Percentiles rank a stretch among this genome's conserved stretches.
phyloP scores from a whole-genome alignment of 1,139 yeast genomes.

The Meyerozyma sp. region DNA sequence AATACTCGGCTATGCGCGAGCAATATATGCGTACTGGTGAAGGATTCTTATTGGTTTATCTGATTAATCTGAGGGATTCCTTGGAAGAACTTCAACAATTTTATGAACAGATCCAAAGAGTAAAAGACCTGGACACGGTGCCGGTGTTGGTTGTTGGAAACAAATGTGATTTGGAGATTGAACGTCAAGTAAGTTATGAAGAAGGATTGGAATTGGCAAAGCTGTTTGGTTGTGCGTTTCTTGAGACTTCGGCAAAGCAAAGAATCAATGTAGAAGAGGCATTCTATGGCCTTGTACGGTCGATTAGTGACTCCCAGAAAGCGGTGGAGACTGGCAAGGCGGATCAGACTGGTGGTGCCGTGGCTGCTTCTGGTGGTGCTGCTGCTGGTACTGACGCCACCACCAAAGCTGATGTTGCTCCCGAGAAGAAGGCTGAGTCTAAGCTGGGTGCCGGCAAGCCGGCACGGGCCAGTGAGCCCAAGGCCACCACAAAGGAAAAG shows the following conservation, averaged over 20 bases:
- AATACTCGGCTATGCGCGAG: slow-evolving; percentile 93
- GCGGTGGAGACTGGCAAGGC: slow-evolving; percentile 8
- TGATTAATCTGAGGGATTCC: slow-evolving; percentile 75
- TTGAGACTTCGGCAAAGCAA: slow-evolving; percentile 92
- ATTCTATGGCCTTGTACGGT: slow-evolving; percentile 69
- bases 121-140: slow-evolving; percentile 71
- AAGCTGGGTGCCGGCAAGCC: slow-evolving; percentile 4
- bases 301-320: slow-evolving; percentile 42
- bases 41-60: slow-evolving; percentile 80
- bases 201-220: slow-evolving; percentile 79
- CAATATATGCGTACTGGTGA: slow-evolving; percentile 92
- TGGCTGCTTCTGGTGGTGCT: slow-evolving; percentile 3
- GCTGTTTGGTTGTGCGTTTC: slow-evolving; percentile 70
- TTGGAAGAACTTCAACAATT: slow-evolving; percentile 74
- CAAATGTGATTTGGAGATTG: slow-evolving; percentile 71
- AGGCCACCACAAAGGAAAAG: slow-evolving; percentile 28
- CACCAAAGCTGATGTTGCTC: slow-evolving; percentile 10
- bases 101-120: slow-evolving; percentile 79
- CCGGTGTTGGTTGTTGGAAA: slow-evolving; percentile 76
- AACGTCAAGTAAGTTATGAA: slow-evolving; percentile 75
- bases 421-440: slow-evolving; percentile 4
- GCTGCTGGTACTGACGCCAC: slow-evolving; percentile 8
- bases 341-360: slow-evolving; percentile 9
- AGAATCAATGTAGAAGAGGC: slow-evolving; percentile 93
- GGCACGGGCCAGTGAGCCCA: slow-evolving; percentile 4